Evolutionary conservation across 2,329 filamentous ascomycete species (phyloP), one percentile per base, ranked within the genome.

Genomic region (Xylaria sp.): DNA sequence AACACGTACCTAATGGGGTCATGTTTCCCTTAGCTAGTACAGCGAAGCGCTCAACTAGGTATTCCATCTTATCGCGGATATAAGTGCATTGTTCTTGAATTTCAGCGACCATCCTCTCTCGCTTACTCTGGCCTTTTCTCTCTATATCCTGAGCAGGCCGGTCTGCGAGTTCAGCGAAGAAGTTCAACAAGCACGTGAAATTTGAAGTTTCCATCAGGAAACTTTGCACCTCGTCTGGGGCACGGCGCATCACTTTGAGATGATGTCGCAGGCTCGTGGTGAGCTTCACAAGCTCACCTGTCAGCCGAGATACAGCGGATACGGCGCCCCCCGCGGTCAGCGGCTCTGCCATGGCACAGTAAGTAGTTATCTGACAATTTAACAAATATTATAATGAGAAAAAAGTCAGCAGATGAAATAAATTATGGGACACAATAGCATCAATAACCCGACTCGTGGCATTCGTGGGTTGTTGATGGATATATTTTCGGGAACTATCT

Each of bases 11-110:
- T 3, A 61, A 28, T 15, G 25, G 40, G 35, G 52, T 47, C 21
- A 55, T 33, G 17, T 64, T 37, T 15, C 23, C 54, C 2, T 50
- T 49, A 1, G 58, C 54, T 25, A 62, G 23, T 45, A 37, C 46
- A 8, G 53, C 43, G 42, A 65, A 62, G 28, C 63, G 59, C n/a
- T 45, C 37, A 14, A 58, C 58, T 2, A 65, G 45, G 23, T 61
- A 37, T 21, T 47, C 28, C 42, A 62, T 59, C 45, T 61, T 57
- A 12, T 52, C 25, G 9, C 40, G 31, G 9, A 65, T 31, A 31
- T 46, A 51, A 5, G 17, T 15, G 51, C 63, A 62, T 37, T 65
- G 63, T 4, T 45, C 14, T 55, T 62, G 2, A 4, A 62, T 53
- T 15, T 28, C 28, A 3, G 11, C 31, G 17, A 65, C 17, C 49